Conservation (phyloP, 176 grass and related monocot genomes). For the Chloris gayana region DNA sequence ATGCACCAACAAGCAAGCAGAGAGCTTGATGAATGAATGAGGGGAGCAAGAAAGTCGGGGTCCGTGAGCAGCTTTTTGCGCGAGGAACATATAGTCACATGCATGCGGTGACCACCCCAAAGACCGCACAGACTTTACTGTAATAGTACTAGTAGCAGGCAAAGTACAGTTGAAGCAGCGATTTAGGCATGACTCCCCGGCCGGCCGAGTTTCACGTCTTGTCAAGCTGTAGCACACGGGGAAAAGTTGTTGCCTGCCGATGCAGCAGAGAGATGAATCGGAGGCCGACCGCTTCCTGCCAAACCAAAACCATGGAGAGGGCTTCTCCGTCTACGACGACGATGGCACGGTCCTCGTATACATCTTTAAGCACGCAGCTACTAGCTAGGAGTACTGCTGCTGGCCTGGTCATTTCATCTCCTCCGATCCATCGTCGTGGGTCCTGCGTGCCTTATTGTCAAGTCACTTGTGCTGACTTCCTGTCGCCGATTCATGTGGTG, state of each 20-base stretch:
- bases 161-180: slow-evolving; percentile 34
- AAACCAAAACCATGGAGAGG: too few relatives aligned
- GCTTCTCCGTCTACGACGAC: too few relatives aligned
- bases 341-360: slow-evolving; percentile 18
- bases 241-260: slow-evolving; percentile 47
- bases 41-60: background rate
- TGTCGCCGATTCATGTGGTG: slow-evolving; percentile 47
- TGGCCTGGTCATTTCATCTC: slow-evolving; percentile 35
- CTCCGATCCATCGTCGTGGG: background rate
- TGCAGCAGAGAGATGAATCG: background rate
- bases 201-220: slow-evolving; percentile 55
- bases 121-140: background rate
- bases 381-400: too few relatives aligned
- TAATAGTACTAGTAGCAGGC: background rate
- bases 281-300: slow-evolving; percentile 25
- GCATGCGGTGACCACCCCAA: slow-evolving; percentile 26
- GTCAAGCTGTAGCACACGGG: slow-evolving; percentile 46
- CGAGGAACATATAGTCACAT: slow-evolving; percentile 53
- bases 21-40: background rate
- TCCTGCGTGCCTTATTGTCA: slow-evolving; percentile 12
- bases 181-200: background rate
- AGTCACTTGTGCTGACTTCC: slow-evolving; percentile 53
- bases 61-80: slow-evolving; percentile 32
- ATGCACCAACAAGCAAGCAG: background rate
- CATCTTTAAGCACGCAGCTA: background rate